Evolutionary conservation across 208 protist species (phyloP), one percentile per base, ranked within the genome.

Genomic region (Crithidia mellificae): DNA sequence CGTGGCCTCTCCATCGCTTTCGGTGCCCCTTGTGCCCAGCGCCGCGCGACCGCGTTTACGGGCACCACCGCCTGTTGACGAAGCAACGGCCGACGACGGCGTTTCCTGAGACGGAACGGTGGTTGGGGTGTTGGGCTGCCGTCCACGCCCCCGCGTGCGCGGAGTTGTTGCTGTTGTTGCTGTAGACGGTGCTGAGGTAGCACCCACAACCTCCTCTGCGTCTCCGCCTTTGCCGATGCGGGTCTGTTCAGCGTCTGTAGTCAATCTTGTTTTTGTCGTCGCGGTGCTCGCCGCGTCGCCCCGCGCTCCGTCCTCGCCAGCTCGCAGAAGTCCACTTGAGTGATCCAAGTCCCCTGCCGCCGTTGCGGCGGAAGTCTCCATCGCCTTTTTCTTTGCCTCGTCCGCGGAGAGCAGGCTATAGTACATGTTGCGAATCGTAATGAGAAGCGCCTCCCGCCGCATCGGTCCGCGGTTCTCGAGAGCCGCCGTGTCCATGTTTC

Each of bases 341-440:
- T 6, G 19, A 2, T 36, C n/a, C 11, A 20, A 3, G 8, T 20
- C 36, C 25, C 7, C 58, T 25, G 62, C 17, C 39, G n/a, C 6
- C 47, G 44, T 51, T 51, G 30, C 56, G 34, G 19, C 17, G 7
- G 25, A 15, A 14, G 34, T 41, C 14, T 41, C 20, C 3, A 46
- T 61, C 24, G 54, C 56, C 24, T 56, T 15, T 25, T 22, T 51
- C 54, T 70, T 56, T 4, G 51, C 73, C 38, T 78, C 63, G 36
- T 75, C 67, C 1, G 59, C 58, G 46, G 70, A 77, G 15, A 93
- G 77, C 20, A 89, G 65, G 22, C 75, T 75, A 64, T 90, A 93
- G 78, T 93, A 93, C 61, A 85, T 76, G 57, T 91, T 85, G 2
- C 80, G 73, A 50, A 93, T 46, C 17, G 74, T 78, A 58, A 93